Evolutionary conservation across 2,329 filamentous ascomycete species (phyloP).

Genomic region (Claviceps monticola): DNA sequence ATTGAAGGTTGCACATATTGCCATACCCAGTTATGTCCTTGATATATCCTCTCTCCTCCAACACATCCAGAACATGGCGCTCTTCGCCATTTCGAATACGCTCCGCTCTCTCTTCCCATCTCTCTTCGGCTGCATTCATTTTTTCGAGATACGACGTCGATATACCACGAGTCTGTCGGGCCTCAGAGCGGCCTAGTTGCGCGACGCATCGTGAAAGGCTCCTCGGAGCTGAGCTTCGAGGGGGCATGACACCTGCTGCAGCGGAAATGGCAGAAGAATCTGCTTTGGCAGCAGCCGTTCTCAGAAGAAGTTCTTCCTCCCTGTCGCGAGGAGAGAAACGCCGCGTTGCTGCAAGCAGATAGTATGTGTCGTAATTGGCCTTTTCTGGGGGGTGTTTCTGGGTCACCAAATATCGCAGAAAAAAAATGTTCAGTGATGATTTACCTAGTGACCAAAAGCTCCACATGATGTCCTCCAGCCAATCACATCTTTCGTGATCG

Average conservation of each 20-base stretch:
- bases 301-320: neutral
- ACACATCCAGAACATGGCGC: constrained; percentile 44
- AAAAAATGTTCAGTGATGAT: no score
- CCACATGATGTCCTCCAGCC: constrained; percentile 15
- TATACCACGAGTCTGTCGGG: constrained; percentile 21
- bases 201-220: constrained; percentile 14
- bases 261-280: neutral
- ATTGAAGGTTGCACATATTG: neutral
- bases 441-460: neutral
- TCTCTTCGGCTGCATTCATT: constrained; percentile 23
- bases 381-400: neutral
- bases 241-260: neutral
- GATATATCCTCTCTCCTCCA: constrained; percentile 60
- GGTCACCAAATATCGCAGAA: no score
- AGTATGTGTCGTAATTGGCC: neutral
- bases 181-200: constrained; percentile 9
- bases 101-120: constrained; percentile 35
- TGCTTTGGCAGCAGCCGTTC: neutral
- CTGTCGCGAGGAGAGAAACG: neutral
- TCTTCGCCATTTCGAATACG: constrained; percentile 35
- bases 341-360: neutral
- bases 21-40: constrained; percentile 61
- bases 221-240: constrained; percentile 1
- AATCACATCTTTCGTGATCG: constrained; percentile 14
- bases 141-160: constrained; percentile 31